phyloP scores from a whole-genome alignment of 106 monocot species.

The Ottelia alismoides region DNA sequence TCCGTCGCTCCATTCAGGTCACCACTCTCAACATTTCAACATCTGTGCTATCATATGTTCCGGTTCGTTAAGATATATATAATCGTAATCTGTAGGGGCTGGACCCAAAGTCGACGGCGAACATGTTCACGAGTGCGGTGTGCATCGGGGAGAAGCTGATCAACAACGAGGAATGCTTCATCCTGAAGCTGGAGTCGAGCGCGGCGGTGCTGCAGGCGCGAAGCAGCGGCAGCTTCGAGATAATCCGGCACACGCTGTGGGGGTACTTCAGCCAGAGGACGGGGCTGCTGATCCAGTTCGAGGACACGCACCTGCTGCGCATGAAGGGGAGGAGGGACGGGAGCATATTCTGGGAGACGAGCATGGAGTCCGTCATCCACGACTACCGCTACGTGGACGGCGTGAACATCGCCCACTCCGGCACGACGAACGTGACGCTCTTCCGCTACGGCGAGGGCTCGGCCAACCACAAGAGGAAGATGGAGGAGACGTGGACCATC shows the following conservation, averaged over 20 bases:
- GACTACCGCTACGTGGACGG: slow-evolving; percentile 79
- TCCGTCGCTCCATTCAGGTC: slow-evolving; percentile 57
- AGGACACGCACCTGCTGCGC: slow-evolving; percentile 73
- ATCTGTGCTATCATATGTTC: slow-evolving; percentile 9
- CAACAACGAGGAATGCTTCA: slow-evolving; percentile 76
- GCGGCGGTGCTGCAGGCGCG: slow-evolving; percentile 29
- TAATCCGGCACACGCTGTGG: slow-evolving; percentile 89
- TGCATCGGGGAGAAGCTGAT: slow-evolving; percentile 86
- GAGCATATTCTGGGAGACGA: slow-evolving; percentile 82
- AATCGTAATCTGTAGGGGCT: slow-evolving; percentile 33
- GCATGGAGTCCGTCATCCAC: slow-evolving; percentile 39
- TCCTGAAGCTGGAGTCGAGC: slow-evolving; percentile 73
- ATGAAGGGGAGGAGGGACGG: slow-evolving; percentile 41
- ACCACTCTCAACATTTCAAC: too few relatives aligned
- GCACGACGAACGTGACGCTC: slow-evolving; percentile 40
- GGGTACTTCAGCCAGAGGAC: slow-evolving; percentile 93
- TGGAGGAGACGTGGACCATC: slow-evolving; percentile 78
- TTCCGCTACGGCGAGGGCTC: slow-evolving; percentile 80
- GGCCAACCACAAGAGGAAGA: slow-evolving; percentile 71
- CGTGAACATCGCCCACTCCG: slow-evolving; percentile 70
- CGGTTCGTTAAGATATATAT: too few relatives aligned
- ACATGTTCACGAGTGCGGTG: slow-evolving; percentile 63
- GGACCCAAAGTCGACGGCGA: slow-evolving; percentile 83
- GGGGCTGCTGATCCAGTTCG: slow-evolving; percentile 67
- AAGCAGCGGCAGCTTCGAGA: slow-evolving; percentile 35